Percentiles rank a stretch among this genome's conserved stretches.
Evolutionary conservation across 768 basidiomycete genomes (phyloP).

Genomic region (Pisolithus marmoratus): DNA sequence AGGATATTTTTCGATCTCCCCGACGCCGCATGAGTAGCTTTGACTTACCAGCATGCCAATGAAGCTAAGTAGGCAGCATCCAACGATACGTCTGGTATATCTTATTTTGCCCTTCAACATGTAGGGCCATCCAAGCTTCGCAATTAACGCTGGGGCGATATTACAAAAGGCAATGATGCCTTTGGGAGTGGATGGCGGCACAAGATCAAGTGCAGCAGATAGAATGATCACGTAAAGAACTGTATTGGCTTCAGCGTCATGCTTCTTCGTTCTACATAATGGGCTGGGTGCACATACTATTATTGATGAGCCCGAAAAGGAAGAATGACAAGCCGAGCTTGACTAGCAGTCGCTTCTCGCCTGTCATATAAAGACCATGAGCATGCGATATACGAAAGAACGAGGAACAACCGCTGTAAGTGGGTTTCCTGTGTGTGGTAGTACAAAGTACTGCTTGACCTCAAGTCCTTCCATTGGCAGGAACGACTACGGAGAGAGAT

Average conservation of each 20-base stretch:
- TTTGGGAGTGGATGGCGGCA: slow-evolving; percentile 87
- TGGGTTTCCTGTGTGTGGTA: slow-evolving; percentile 1
- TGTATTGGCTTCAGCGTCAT: slow-evolving; percentile 19
- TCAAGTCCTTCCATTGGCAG: slow-evolving; percentile 2
- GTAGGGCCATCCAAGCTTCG: slow-evolving; percentile 93
- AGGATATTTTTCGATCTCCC: background rate
- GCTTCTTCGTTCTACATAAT: background rate
- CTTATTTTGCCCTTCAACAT: slow-evolving; percentile 79
- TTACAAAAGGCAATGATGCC: slow-evolving; percentile 95
- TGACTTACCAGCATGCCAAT: slow-evolving; percentile 80
- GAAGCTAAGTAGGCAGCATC: slow-evolving; percentile 72
- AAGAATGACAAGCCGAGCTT: slow-evolving; percentile 67
- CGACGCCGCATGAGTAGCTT: background rate
- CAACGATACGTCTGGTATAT: slow-evolving; percentile 67
- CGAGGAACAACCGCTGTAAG: slow-evolving; percentile 16
- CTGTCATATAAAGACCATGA: slow-evolving; percentile 14
- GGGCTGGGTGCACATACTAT: slow-evolving; percentile 44
- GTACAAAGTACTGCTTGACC: background rate
- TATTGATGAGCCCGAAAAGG: slow-evolving; percentile 88
- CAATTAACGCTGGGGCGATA: slow-evolving; percentile 80
- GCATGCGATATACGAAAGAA: slow-evolving; percentile 3
- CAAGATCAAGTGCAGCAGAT: slow-evolving; percentile 91
- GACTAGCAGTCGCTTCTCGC: slow-evolving; percentile 22
- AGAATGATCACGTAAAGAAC: slow-evolving; percentile 96
- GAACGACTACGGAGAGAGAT: slow-evolving; percentile 4